A percentile compares a stretch with the other conserved stretches of the same genome.
phyloP scores from a whole-genome alignment of 257 asterid species.

The Solanum bulbocastanum region DNA sequence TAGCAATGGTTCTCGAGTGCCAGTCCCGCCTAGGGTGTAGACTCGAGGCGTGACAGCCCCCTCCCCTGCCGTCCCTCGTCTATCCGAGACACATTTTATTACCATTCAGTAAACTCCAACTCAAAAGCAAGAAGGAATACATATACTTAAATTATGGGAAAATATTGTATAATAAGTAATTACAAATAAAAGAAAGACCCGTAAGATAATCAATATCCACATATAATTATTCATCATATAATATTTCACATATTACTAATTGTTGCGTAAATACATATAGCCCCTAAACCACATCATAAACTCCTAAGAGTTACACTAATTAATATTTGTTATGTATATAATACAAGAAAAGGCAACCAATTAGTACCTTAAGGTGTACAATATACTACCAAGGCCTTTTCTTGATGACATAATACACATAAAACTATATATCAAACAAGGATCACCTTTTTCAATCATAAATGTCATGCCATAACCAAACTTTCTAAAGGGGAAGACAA shows the following conservation, averaged over 20 bases:
- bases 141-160: too few species aligned
- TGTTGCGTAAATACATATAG: not conserved
- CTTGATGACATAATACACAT: not conserved
- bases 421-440: not conserved
- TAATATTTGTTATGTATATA: not conserved
- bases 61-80: too few species aligned
- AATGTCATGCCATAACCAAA: not conserved
- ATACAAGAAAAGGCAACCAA: not conserved
- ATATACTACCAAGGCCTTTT: not conserved
- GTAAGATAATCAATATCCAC: not conserved
- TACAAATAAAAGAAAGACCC: not conserved
- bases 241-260: not conserved
- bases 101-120: too few species aligned
- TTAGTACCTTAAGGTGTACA: not conserved
- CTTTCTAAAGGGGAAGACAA: not conserved
- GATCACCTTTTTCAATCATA: not conserved
- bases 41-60: too few species aligned
- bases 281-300: not conserved
- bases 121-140: too few species aligned
- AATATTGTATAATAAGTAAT: not conserved
- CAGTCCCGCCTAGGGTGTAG: too few species aligned
- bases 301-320: not conserved
- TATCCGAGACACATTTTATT: too few species aligned
- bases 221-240: not conserved
- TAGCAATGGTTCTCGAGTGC: too few species aligned